Evolutionary conservation across 495 filamentous ascomycete genomes (phyloP).

Genomic region (Xylaria palmicola): DNA sequence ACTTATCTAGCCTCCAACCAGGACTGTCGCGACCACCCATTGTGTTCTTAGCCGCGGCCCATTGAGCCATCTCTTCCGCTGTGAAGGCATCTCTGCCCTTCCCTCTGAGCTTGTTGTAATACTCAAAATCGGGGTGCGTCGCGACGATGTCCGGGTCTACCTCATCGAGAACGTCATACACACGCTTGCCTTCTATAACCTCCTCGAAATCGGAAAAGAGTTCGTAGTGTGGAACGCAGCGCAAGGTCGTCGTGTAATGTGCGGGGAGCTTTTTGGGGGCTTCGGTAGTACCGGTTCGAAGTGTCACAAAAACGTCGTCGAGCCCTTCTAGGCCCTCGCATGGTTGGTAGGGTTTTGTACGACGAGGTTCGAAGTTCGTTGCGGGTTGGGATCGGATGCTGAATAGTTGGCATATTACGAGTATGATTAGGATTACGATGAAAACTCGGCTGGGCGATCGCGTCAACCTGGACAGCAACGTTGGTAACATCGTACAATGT

Average conservation of each 20-base stretch:
- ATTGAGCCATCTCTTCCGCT: constrained; percentile 23
- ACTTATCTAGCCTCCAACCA: constrained; percentile 62
- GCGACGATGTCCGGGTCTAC: constrained; percentile 27
- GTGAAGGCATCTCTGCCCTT: constrained; percentile 29
- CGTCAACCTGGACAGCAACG: constrained; percentile 6
- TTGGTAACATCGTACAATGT: neutral
- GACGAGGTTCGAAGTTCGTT: neutral
- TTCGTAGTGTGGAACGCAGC: constrained; percentile 44
- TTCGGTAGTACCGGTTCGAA: constrained; percentile 52
- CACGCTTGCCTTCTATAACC: constrained; percentile 36
- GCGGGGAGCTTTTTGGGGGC: constrained; percentile 47
- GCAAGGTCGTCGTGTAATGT: constrained; percentile 47
- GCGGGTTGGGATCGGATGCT: constrained; percentile 7
- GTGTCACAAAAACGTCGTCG: constrained; percentile 35
- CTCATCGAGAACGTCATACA: constrained; percentile 41
- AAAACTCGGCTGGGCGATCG: constrained; percentile 17
- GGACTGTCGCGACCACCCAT: constrained; percentile 29
- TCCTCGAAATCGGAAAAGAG: constrained; percentile 53
- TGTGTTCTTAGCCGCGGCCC: constrained; percentile 29
- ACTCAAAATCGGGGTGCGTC: constrained; percentile 35
- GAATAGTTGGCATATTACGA: constrained; percentile 13
- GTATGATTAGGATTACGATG: constrained; percentile 14
- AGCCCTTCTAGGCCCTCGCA: constrained; percentile 28
- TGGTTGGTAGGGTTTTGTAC: constrained; percentile 14
- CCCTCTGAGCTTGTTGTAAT: constrained; percentile 29